phyloP scores from a whole-genome alignment of 306 rosid genomes.

The Mucuna pruriens region DNA sequence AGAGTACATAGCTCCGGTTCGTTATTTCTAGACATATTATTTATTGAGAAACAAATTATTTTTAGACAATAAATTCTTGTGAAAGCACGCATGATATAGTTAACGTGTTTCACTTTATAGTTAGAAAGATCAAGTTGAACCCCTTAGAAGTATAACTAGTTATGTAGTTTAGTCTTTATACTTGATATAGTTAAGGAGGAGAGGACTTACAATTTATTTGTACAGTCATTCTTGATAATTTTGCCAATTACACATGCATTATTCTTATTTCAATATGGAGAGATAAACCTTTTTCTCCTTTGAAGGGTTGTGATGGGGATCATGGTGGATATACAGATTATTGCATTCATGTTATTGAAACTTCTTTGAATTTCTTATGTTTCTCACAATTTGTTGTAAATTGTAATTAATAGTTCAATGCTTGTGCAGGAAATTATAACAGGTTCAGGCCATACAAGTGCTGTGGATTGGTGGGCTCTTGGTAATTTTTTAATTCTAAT shows the following conservation, averaged over 20 bases:
- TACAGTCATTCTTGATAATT: slow-evolving; percentile 3
- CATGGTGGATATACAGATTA: neutral
- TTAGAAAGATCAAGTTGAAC: slow-evolving; percentile 18
- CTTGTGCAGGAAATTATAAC: slow-evolving; percentile 88
- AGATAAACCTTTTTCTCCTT: neutral
- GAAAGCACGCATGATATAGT: slow-evolving; percentile 2
- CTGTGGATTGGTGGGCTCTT: slow-evolving; percentile 99
- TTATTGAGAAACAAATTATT: slow-evolving; percentile 1
- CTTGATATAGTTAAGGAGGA: neutral
- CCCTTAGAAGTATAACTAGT: neutral
- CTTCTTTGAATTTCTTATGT: neutral
- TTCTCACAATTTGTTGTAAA: slow-evolving; percentile 1
- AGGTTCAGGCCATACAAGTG: slow-evolving; percentile 96
- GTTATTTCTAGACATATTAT: slow-evolving; percentile 34
- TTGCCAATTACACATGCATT: neutral
- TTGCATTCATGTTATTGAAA: slow-evolving; percentile 9
- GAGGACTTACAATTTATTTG: neutral
- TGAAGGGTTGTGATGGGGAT: neutral
- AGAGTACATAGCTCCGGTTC: slow-evolving; percentile 98
- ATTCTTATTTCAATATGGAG: neutral
- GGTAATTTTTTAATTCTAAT: slow-evolving; percentile 54
- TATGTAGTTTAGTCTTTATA: neutral
- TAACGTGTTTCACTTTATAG: neutral
- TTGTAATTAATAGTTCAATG: slow-evolving; percentile 17
- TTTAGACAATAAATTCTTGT: neutral